Evolutionary conservation across 129 eudicot genomes (phyloP), one percentile per base, ranked within the genome.

Genomic region (Flaveria sonorensis): DNA sequence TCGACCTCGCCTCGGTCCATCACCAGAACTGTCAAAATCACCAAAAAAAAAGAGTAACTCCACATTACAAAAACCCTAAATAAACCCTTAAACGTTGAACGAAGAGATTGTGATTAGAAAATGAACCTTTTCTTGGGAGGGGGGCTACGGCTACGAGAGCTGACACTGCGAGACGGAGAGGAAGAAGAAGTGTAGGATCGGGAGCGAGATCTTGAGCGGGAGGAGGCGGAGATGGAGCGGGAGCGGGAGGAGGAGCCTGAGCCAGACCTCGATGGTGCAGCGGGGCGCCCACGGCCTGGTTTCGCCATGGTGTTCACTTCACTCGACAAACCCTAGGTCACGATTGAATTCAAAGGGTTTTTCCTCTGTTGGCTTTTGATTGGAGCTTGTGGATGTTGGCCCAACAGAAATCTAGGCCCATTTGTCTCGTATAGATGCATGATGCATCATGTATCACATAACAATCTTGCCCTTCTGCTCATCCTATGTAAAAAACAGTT

Each of bases 141-240:
- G 8, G 96, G 93, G 19, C 80, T 87, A 19, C 83, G 93, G 82
- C 93, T 91, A 53, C 90, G 91, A 66, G 96, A 88, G 8, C 87
- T 83, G 68, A 51, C 79, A 15, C 91, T 84, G 67, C 90, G 90
- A 55, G 96, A 87, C 2, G 80, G 85, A 71, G 92, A 87, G 1
- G 90, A 85, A 21, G 96, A 89, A 6, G 96, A 84, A 2, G 90
- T 74, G 73, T 73, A 71, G 57, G 92, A 87, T 45, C 83, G 65
- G 12, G 94, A 89, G 42, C 89, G 89, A 14, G 96, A 90, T 23
- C 81, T 68, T 9, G 93, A 91, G 20, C 92, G 87, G 6, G 93
- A 88, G 24, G 72, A 77, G 0, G 92, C 75, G 19, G 78, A 68
- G 72, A 68, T 21, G 87, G 79, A 57, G 42, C 71, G 63, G 5